Conservation (phyloP, 225 moss, liverwort and hornwort species). For the Bryoerythrophyllum caledonicum region DNA sequence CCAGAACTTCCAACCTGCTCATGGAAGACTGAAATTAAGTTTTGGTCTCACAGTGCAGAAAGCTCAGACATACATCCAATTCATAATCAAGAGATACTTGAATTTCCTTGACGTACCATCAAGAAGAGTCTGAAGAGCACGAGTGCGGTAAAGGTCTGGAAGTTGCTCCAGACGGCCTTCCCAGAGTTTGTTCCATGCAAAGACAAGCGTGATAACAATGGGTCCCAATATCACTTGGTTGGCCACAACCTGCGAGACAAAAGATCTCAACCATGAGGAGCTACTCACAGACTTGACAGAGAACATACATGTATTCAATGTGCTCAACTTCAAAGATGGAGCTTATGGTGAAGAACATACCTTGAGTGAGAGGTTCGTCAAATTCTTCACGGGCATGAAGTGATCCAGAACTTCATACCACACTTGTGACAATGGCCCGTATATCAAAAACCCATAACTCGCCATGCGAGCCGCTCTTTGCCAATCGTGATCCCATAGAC, state of each 20-base stretch:
- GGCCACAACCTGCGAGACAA: constrained; percentile 55
- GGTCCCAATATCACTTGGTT: constrained; percentile 91
- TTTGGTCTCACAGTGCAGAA: constrained; percentile 3
- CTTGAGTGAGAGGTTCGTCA: constrained; percentile 76
- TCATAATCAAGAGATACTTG: background rate
- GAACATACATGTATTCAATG: background rate
- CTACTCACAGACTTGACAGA: constrained; percentile 9
- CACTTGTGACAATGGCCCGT: constrained; percentile 82
- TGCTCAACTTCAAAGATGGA: constrained; percentile 12
- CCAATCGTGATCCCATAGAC: constrained; percentile 80
- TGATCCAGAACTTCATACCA: constrained; percentile 88
- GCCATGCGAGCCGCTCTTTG: constrained; percentile 80
- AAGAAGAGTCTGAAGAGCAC: constrained; percentile 61
- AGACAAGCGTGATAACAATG: constrained; percentile 70
- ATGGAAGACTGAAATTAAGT: background rate
- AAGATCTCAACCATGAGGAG: constrained; percentile 25
- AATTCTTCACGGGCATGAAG: constrained; percentile 59
- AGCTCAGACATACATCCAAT: background rate
- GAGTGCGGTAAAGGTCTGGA: constrained; percentile 64
- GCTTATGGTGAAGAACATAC: constrained; percentile 28
- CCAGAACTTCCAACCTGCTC: constrained; percentile 98
- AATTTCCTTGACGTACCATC: constrained; percentile 49
- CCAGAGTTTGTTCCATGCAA: constrained; percentile 91
- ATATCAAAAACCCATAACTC: constrained; percentile 83
- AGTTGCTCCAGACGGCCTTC: constrained; percentile 62